Conservation (phyloP, 2,329 filamentous ascomycete species). For the Nemania diffusa region DNA sequence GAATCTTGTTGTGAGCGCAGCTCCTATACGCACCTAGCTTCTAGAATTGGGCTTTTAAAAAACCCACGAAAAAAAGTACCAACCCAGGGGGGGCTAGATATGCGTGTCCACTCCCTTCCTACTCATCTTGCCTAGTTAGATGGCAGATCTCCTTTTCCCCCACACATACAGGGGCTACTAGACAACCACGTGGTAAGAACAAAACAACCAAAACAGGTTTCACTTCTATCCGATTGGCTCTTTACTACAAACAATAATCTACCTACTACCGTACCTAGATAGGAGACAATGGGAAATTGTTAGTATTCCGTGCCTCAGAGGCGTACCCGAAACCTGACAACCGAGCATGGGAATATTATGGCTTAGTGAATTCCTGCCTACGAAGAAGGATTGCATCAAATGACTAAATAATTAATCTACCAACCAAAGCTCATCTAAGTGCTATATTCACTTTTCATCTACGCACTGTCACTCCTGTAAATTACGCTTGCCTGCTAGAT, state of each 20-base stretch:
- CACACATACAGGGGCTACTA: background rate
- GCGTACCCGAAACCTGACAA: too few relatives aligned
- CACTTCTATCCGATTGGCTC: background rate
- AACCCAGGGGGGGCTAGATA: background rate
- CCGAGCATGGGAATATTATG: too few relatives aligned
- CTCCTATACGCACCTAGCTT: background rate
- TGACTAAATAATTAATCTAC: too few relatives aligned
- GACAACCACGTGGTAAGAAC: background rate
- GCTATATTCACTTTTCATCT: too few relatives aligned
- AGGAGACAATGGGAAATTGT: background rate
- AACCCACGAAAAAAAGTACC: background rate
- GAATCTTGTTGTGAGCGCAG: background rate
- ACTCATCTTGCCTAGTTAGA: too few relatives aligned
- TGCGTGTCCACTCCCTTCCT: background rate
- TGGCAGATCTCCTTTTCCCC: background rate
- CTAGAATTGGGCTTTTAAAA: background rate
- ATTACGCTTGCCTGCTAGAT: too few relatives aligned
- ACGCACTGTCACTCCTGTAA: too few relatives aligned
- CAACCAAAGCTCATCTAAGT: too few relatives aligned
- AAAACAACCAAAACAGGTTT: too few relatives aligned
- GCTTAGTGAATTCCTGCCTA: too few relatives aligned
- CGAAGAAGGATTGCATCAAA: too few relatives aligned
- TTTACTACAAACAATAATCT: background rate
- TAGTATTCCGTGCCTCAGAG: background rate
- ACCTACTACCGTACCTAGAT: background rate